Conservation (phyloP, 805 yeast genomes). For the Ogataea trehalophila region DNA sequence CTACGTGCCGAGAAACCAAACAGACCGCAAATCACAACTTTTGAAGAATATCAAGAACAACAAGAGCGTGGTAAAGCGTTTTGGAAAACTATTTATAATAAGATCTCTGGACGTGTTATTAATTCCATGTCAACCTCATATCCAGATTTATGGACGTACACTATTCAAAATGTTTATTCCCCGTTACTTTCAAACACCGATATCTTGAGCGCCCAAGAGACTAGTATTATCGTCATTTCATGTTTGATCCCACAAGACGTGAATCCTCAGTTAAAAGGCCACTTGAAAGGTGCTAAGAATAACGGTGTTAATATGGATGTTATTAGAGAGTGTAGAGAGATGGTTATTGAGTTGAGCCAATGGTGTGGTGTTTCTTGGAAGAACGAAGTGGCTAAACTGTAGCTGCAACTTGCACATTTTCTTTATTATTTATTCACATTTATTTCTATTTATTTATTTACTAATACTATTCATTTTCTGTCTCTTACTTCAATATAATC, state of each 20-base stretch:
- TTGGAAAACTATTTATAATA: conserved; percentile 74
- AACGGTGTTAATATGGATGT: conserved; percentile 68
- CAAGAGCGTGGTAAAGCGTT: conserved; percentile 51
- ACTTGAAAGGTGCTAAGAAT: conserved; percentile 78
- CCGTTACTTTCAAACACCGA: conserved; percentile 69
- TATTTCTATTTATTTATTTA: background rate
- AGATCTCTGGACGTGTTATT: conserved; percentile 62
- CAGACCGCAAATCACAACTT: conserved; percentile 11
- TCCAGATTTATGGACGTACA: conserved; percentile 79
- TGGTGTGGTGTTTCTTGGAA: conserved; percentile 74
- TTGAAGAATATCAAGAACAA: conserved; percentile 14
- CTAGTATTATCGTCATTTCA: conserved; percentile 72
- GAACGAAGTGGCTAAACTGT: conserved; percentile 50
- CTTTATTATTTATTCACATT: background rate
- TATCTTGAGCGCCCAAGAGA: conserved; percentile 59
- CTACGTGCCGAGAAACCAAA: conserved; percentile 28
- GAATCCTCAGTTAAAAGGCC: conserved; percentile 89
- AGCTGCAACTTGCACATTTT: conserved; percentile 27
- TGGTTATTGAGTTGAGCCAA: conserved; percentile 60
- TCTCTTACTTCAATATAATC: no score
- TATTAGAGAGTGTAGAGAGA: conserved; percentile 50
- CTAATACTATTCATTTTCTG: background rate
- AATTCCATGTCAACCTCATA: conserved; percentile 68
- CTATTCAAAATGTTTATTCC: conserved; percentile 69
- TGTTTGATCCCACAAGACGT: conserved; percentile 89